Evolutionary conservation across 2,329 filamentous ascomycete genomes (phyloP).

Genomic region (Epichloe elymi): DNA sequence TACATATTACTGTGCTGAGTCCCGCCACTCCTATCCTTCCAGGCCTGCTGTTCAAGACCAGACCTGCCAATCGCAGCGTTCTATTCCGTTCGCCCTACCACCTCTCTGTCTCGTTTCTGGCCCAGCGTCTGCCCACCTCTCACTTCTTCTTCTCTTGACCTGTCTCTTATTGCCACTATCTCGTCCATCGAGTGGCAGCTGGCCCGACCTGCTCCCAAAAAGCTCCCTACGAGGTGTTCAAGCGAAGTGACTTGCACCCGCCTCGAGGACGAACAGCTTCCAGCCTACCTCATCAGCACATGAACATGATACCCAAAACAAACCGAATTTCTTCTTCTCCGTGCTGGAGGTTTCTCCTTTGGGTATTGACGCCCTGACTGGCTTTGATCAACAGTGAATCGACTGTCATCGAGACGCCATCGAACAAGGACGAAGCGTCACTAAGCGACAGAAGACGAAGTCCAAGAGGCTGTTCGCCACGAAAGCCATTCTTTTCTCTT

Average conservation of each 20-base stretch:
- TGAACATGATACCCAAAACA: slow-evolving; percentile 27
- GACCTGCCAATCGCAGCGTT: slow-evolving; percentile 6
- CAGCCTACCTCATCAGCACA: slow-evolving; percentile 8
- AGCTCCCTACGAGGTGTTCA: not conserved
- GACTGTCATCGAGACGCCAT: not conserved
- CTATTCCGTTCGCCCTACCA: not conserved
- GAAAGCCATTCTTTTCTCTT: not conserved
- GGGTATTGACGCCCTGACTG: slow-evolving; percentile 26
- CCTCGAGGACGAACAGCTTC: slow-evolving; percentile 2
- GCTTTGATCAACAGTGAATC: not conserved
- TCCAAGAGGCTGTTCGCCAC: not conserved
- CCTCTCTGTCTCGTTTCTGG: not conserved
- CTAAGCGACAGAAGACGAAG: not conserved
- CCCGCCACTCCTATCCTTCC: not conserved
- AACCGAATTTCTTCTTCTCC: slow-evolving; percentile 25
- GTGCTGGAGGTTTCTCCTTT: slow-evolving; percentile 26
- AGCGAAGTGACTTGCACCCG: slow-evolving; percentile 1
- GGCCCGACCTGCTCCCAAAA: not conserved
- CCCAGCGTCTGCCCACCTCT: not conserved
- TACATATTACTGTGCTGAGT: not conserved
- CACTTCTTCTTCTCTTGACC: not conserved
- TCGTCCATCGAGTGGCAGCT: not conserved
- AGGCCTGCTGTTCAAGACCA: not conserved
- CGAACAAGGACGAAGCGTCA: not conserved
- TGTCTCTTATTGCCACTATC: not conserved